Evolutionary conservation across 2,329 filamentous ascomycete species (phyloP), one percentile per base, ranked within the genome.

Genomic region (Didymella exigua): DNA sequence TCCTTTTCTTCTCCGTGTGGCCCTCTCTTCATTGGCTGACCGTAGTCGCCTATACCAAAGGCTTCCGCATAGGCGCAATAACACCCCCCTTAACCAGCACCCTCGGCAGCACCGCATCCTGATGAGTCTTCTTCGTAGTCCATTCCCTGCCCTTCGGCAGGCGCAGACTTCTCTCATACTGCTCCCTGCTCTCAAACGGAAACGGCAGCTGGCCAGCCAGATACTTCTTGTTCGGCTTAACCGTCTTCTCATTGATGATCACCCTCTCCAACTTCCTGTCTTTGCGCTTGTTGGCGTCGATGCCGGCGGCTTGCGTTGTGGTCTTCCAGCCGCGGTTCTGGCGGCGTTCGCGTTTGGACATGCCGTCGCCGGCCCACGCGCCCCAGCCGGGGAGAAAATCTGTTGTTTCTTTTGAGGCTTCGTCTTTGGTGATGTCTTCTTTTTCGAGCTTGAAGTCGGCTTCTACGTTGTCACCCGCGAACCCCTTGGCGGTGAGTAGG

Each of bases 351-450:
- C 85, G 82, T 64, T 86, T 87, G 74, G 86, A 89, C 60, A 97
- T 81, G 16, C 93, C 93, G 14, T 89, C 86, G 59, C 95, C 95
- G 5, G 89, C 84, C 95, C 95, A 97, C 68, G 83, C 87, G 61
- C 95, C 95, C 95, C 95, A 99, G 40, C 95, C 95, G 0, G 92
- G 92, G 5, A 99, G 82, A n/a, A 90, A 89, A 62, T 89, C 89
- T 72, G 93, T 91, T 13, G 92, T 78, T 51, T 91, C 79, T 75
- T 95, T 89, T 70, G 96, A 90, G 63, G 89, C 91, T 74, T 97
- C 92, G 16, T 90, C 89, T 26, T 85, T 82, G 16, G 86, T 84
- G 1, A 84, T 80, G 44, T 86, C 84, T 14, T 81, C 82, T 77
- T 98, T 98, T 71, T 98, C 93, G 31, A 82, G 82, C 53, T 85